Evolutionary conservation across 352 stramenopile species (phyloP).

Genomic region (Thraustochytrium sp.): DNA sequence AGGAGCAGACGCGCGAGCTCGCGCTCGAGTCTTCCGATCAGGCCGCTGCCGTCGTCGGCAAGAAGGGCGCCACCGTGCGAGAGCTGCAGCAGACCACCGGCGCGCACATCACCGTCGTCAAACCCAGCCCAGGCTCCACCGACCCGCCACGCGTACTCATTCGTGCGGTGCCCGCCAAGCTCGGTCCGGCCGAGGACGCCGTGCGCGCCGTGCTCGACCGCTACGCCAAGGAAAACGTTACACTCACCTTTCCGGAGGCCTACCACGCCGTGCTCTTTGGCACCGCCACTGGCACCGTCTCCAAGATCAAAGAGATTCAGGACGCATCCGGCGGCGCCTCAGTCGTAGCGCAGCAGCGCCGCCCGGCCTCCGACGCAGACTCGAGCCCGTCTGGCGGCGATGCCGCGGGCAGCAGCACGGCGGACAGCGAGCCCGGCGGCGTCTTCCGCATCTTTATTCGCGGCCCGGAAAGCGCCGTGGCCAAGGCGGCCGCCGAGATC

Average conservation of each 20-base stretch:
- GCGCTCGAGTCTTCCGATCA: neutral
- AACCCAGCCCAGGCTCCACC: neutral
- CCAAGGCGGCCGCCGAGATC: neutral
- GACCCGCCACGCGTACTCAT: neutral
- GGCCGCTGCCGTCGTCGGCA: neutral
- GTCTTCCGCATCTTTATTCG: neutral
- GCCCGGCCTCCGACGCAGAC: neutral
- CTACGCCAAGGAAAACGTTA: slow-evolving; percentile 5
- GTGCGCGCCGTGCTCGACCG: neutral
- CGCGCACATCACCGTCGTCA: neutral
- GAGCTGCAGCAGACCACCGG: neutral
- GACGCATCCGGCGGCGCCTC: neutral
- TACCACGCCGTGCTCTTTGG: slow-evolving; percentile 20
- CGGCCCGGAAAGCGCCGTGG: neutral
- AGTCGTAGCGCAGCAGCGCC: neutral
- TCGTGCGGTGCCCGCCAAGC: neutral
- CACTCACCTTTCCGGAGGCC: neutral
- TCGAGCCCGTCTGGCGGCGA: neutral
- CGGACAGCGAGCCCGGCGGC: neutral
- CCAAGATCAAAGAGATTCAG: neutral
- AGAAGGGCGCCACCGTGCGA: neutral
- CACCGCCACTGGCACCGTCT: neutral
- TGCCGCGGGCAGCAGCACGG: neutral
- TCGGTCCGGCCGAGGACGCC: neutral
- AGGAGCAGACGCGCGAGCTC: slow-evolving; percentile 3